Evolutionary conservation across 2,329 filamentous ascomycete species (phyloP).

Genomic region (Aspergillus thermomutatus): DNA sequence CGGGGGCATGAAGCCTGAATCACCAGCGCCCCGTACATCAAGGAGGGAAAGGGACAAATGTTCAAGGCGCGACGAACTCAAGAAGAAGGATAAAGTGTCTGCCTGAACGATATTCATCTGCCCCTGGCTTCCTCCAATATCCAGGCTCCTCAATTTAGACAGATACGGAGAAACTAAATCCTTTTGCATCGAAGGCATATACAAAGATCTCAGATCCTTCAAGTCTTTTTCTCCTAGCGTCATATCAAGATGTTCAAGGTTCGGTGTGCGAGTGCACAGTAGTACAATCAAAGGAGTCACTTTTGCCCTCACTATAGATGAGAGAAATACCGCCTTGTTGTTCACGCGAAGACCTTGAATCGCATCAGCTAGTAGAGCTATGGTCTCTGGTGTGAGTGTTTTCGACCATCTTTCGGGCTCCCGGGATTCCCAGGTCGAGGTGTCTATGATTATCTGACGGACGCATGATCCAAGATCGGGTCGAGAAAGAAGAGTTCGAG

Average conservation of each 20-base stretch:
- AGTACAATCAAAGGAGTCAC: neutral
- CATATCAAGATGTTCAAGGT: neutral
- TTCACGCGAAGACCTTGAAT: neutral
- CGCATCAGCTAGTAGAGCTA: neutral
- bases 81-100: neutral
- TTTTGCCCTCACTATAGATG: neutral
- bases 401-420: neutral
- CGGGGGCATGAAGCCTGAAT: neutral
- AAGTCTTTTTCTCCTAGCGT: neutral
- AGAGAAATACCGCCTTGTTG: neutral
- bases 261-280: neutral
- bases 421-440: neutral
- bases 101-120: neutral
- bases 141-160: neutral
- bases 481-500: neutral
- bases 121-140: neutral
- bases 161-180: neutral
- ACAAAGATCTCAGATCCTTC: neutral
- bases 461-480: neutral
- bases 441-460: neutral
- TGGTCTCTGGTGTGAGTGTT: neutral
- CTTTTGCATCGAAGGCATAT: neutral
- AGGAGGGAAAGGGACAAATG: neutral
- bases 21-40: neutral
- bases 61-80: neutral